Percentiles rank a stretch among this genome's conserved stretches.
Conservation (phyloP, 805 yeast genomes). For the Candida maltosa region DNA sequence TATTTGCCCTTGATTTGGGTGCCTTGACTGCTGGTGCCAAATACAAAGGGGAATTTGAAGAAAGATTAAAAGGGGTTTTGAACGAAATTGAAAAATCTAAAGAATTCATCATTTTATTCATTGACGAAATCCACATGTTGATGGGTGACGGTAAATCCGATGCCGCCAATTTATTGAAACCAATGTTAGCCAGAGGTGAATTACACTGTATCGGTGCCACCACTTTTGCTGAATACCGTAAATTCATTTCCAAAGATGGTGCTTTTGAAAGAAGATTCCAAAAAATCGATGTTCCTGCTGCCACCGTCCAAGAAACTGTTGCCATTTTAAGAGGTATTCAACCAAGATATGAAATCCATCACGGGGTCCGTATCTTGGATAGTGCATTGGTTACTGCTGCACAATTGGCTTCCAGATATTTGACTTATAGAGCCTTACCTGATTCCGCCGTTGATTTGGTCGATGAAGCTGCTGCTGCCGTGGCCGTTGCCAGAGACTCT, state of each 20-base stretch:
- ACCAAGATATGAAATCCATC: conserved; percentile 93
- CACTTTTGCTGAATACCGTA: conserved; percentile 90
- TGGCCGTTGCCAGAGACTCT: conserved; percentile 97
- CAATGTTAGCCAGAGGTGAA: conserved; percentile 94
- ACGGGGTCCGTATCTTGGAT: conserved; percentile 94
- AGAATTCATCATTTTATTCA: conserved; percentile 82
- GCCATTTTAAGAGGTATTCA: conserved; percentile 96
- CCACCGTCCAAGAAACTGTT: conserved; percentile 87
- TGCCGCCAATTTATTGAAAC: conserved; percentile 94
- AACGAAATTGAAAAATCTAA: conserved; percentile 89
- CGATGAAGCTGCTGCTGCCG: conserved; percentile 95
- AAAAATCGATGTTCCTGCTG: conserved; percentile 92
- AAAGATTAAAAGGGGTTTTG: conserved; percentile 93
- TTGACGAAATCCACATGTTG: conserved; percentile 98
- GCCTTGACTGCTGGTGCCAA: conserved; percentile 98
- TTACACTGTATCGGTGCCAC: conserved; percentile 99
- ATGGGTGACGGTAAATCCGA: conserved; percentile 99
- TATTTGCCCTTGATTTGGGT: conserved; percentile 90
- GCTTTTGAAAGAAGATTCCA: conserved; percentile 99
- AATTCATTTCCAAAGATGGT: conserved; percentile 92
- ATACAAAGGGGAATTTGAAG: conserved; percentile 98
- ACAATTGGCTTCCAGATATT: conserved; percentile 87
- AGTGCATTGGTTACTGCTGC: conserved; percentile 93
- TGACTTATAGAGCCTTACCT: conserved; percentile 93
- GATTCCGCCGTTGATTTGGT: conserved; percentile 96